Percentiles rank a stretch among this genome's conserved stretches.
Conservation (phyloP, 345 rosid genomes). For the Carallia brachiata region DNA sequence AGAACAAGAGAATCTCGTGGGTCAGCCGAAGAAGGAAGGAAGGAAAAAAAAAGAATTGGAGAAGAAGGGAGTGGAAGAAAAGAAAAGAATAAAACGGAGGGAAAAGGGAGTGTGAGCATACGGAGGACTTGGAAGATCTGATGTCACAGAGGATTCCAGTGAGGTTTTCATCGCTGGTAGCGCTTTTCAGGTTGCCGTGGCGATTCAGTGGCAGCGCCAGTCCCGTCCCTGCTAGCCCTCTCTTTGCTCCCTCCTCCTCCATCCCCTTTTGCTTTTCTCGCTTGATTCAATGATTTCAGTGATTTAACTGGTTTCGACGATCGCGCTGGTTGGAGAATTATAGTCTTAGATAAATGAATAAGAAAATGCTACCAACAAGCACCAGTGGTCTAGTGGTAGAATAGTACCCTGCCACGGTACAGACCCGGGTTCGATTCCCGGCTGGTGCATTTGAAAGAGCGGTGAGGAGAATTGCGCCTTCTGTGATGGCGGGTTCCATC, state of each 20-base stretch:
- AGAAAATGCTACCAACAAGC: not conserved
- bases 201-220: conserved; percentile 34
- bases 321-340: too few relatives aligned
- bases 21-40: not conserved
- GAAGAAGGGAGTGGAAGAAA: not conserved
- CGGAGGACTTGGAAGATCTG: conserved; percentile 51
- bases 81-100: not conserved
- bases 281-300: too few relatives aligned
- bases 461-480: not conserved
- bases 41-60: not conserved
- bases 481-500: not conserved
- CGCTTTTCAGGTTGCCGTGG: conserved; percentile 51
- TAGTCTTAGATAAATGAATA: too few relatives aligned
- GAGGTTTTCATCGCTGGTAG: conserved; percentile 44
- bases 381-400: conserved; percentile 15
- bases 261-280: conserved; percentile 1
- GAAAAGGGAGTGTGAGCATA: conserved; percentile 6
- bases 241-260: conserved; percentile 21
- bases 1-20: not conserved
- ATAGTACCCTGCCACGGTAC: not conserved
- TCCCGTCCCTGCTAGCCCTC: conserved; percentile 34
- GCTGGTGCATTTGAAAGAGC: not conserved
- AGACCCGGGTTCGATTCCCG: conserved; percentile 24
- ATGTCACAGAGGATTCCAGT: conserved; percentile 40
- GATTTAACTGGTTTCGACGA: too few relatives aligned